A percentile compares a stretch with the other conserved stretches of the same genome.
These are phyloP conservation scores for Neonectria hederae DNA, from an alignment of 2,329 filamentous ascomycete species.

Conservation along the genomic window DNA sequence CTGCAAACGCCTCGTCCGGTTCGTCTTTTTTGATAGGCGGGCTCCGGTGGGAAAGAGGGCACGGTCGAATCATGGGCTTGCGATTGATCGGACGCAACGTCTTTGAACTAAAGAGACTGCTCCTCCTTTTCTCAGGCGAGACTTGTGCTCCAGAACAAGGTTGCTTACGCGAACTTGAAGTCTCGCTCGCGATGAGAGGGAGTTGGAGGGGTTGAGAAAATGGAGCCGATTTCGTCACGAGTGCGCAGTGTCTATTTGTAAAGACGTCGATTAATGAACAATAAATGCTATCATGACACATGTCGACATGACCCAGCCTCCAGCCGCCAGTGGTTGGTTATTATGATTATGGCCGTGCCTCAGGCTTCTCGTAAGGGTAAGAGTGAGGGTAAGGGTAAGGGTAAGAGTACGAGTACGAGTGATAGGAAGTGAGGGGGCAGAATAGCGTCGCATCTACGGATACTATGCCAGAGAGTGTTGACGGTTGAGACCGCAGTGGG, in stretches of 20 bases:
- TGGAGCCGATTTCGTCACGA: slow-evolving; percentile 27
- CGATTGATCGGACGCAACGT: not conserved
- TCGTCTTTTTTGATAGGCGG: not conserved
- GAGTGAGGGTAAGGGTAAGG: not conserved
- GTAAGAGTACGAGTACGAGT: slow-evolving; percentile 3
- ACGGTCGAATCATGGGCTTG: slow-evolving; percentile 1
- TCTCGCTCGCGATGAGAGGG: not conserved
- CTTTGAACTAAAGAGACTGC: not conserved
- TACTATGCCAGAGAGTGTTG: slow-evolving; percentile 19
- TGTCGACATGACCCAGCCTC: slow-evolving; percentile 34
- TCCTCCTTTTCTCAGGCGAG: not conserved
- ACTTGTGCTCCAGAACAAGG: not conserved
- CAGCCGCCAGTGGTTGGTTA: slow-evolving; percentile 28
- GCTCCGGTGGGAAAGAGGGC: not conserved
- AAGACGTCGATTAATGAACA: slow-evolving; percentile 43
- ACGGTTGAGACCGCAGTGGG: slow-evolving; percentile 11
- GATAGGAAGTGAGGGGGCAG: not conserved
- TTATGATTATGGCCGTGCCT: slow-evolving; percentile 33
- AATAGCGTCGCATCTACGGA: not conserved
- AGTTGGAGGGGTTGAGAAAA: slow-evolving; percentile 4
- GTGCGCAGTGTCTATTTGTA: slow-evolving; percentile 31
- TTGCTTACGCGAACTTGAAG: not conserved
- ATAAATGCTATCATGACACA: slow-evolving; percentile 46
- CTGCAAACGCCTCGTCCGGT: not conserved
- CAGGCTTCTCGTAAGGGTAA: slow-evolving; percentile 28